Evolutionary conservation across 495 filamentous ascomycete species (phyloP), one percentile per base, ranked within the genome.

Genomic region (Pyronema omphalodes): DNA sequence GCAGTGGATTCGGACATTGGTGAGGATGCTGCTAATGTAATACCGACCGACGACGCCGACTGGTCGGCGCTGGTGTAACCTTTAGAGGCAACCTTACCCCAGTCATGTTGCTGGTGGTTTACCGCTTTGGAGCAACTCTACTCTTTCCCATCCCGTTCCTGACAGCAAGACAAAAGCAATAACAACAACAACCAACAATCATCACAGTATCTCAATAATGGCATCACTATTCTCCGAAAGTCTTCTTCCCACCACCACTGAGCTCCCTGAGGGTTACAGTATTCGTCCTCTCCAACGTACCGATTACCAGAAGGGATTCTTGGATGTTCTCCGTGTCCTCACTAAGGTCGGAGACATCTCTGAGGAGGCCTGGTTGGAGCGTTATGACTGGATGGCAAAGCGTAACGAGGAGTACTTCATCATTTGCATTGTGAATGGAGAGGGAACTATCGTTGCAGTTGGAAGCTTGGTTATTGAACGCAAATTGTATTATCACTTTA

Each of bases 261-360:
- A 71, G 18, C 79, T 96, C 0, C 89, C 91, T 33, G 71, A 78
- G 57, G 78, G 80, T 61, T 96, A 96, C 74, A 78, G 71, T 15
- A 75, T 93, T 60, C 87, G 91, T 6, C 82, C 93, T 0, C 69
- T 94, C 52, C 79, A 79, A 58, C 76, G 77, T 58, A 74, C 73
- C 62, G 91, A 98, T 71, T 94, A 82, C 71, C 68, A 76, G 29
- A 71, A 72, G 3, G 82, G 82, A 53, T 93, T 94, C 68, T 80
- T 96, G 44, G 87, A 94, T 67, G 86, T 88, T 53, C 76, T 98
- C 49, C 79, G 86, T 9, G 88, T 94, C 29, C 72, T 98, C 58
- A 96, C 91, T 3, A 86, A 82, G 37, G 93, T 98, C 19, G 93
- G 93, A 53, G 87, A 94, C 40, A 83, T 96, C 58, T 74, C 71